A percentile compares a stretch with the other conserved stretches of the same genome.
Evolutionary conservation across 225 moss, liverwort and hornwort species (phyloP).

Genomic region (Physcomitrium patens): DNA sequence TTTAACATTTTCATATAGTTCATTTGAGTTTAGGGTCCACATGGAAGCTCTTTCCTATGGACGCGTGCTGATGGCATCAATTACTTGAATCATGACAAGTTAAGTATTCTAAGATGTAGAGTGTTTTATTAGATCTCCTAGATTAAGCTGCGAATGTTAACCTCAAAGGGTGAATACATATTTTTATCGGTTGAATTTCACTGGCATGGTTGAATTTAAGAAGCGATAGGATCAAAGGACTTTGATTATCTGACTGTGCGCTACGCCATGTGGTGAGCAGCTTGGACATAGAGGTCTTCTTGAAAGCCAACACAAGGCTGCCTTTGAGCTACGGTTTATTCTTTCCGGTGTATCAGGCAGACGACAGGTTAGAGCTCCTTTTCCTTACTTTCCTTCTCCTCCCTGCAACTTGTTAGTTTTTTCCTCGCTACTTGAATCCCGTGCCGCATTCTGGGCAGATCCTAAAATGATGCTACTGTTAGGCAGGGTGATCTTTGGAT

Average conservation of each 20-base stretch:
- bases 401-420: too few relatives aligned
- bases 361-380: slow-evolving; percentile 59
- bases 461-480: too few relatives aligned
- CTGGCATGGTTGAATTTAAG: neutral
- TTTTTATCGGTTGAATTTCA: neutral
- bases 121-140: too few relatives aligned
- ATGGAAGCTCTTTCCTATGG: slow-evolving; percentile 16
- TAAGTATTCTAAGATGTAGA: too few relatives aligned
- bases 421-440: too few relatives aligned
- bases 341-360: slow-evolving; percentile 68
- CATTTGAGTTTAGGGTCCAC: slow-evolving; percentile 2
- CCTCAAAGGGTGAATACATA: neutral
- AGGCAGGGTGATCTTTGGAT: too few relatives aligned
- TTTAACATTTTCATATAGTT: neutral
- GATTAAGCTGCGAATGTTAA: too few relatives aligned
- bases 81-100: neutral
- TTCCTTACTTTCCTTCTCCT: neutral
- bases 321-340: slow-evolving; percentile 88
- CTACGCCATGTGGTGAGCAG: slow-evolving; percentile 35
- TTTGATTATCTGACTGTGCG: slow-evolving; percentile 29
- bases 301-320: slow-evolving; percentile 65
- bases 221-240: slow-evolving; percentile 15
- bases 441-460: too few relatives aligned
- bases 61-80: neutral
- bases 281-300: slow-evolving; percentile 62